These are phyloP conservation scores for Kluyveromyces aestuarii DNA, from an alignment of 805 yeast genomes.

Conservation along the genomic window DNA sequence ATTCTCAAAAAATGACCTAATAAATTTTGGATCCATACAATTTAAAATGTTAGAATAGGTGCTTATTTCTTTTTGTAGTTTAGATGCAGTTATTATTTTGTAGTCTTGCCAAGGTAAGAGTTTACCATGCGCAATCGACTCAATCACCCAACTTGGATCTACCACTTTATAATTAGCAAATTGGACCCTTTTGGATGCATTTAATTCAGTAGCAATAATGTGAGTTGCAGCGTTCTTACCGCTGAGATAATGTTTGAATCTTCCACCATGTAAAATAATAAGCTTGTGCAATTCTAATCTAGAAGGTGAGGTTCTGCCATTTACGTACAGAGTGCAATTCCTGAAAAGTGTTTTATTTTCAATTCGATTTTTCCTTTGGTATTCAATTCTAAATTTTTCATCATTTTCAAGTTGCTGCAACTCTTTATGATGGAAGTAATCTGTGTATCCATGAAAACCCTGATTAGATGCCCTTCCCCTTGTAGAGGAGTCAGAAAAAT, in stretches of 20 bases:
- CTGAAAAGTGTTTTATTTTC: constrained; percentile 40
- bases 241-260: constrained; percentile 54
- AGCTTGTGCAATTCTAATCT: constrained; percentile 59
- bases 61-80: neutral
- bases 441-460: constrained; percentile 8
- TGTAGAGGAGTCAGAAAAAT: neutral
- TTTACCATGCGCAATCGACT: constrained; percentile 41
- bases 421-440: constrained; percentile 19
- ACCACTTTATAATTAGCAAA: constrained; percentile 68
- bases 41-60: constrained; percentile 33
- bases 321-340: constrained; percentile 65
- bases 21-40: constrained; percentile 71
- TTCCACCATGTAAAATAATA: constrained; percentile 74
- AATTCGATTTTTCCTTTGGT: constrained; percentile 8
- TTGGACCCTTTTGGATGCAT: constrained; percentile 64
- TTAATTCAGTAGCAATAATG: constrained; percentile 67
- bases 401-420: constrained; percentile 19
- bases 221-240: constrained; percentile 76
- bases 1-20: constrained; percentile 61
- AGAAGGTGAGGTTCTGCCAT: constrained; percentile 84
- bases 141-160: constrained; percentile 71
- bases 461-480: neutral
- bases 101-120: constrained; percentile 67
- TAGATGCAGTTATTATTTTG: constrained; percentile 32
- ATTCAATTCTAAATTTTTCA: constrained; percentile 12